Evolutionary conservation across 768 basidiomycete species (phyloP), one percentile per base, ranked within the genome.

Genomic region (Mycena leptocephala): DNA sequence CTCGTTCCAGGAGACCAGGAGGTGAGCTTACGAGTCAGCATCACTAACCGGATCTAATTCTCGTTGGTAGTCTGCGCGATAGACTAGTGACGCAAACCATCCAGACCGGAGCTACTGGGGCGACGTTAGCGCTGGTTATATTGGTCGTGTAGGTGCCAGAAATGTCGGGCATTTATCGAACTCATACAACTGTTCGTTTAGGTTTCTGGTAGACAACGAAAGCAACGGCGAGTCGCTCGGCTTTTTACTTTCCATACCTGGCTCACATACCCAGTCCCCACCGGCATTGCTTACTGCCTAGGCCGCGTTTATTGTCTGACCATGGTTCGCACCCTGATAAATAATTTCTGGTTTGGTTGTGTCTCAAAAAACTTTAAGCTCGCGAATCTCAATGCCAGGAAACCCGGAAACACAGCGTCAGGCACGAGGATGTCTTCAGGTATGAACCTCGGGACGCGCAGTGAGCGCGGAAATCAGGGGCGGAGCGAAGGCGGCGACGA

Each of bases 361-460:
- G n/a, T n/a, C n/a, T n/a, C n/a, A n/a, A n/a, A n/a, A n/a, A n/a
- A n/a, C n/a, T n/a, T n/a, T n/a, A n/a, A 48, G 33, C 65, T 66
- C 32, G 65, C 65, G 46, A 66, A 66, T 66, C 65, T 66, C 30
- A 66, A 66, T 53, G 5, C 2, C 46, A 48, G 65, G 62, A 30
- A 43, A 43, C 28, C 62, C 41, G 62, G 62, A 43, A 63, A 43
- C 6, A 6, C 35, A 13, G 6, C 7, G 35, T 37, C 35, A 37
- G 35, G 6, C 35, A 13, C 7, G 65, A 3, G 26, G 30, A 66
- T n/a, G 28, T 51, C 26, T 64, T 43, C 46, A 16, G 24, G 48
- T 37, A 46, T 22, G 65, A 35, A 66, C 48, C 35, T 13, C 35
- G 35, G 13, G 35, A 37, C 35, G 7, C 13, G 35, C n/a, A n/a